Evolutionary conservation across 2,329 filamentous ascomycete species (phyloP).

Genomic region (Diaporthe citrichinensis): DNA sequence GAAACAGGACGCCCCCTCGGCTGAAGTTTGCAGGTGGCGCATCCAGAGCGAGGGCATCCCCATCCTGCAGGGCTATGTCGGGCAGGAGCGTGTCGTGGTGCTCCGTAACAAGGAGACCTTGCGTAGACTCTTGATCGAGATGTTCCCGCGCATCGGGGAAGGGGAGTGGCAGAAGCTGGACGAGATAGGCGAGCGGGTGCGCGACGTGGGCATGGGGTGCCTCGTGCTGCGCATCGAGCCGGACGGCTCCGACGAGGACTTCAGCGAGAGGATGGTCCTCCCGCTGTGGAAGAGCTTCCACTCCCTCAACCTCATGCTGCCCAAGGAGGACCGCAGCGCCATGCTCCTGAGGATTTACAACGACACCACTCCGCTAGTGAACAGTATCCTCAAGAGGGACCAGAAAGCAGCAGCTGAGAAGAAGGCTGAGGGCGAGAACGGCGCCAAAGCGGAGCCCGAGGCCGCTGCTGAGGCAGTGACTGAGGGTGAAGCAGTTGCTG

Average conservation of each 20-base stretch:
- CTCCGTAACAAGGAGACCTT: conserved; percentile 85
- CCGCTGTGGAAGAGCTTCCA: conserved; percentile 95
- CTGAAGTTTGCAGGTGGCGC: conserved; percentile 91
- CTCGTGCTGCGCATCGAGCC: conserved; percentile 89
- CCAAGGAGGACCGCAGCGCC: conserved; percentile 94
- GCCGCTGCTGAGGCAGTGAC: neutral
- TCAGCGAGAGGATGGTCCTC: conserved; percentile 85
- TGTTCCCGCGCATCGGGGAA: conserved; percentile 92
- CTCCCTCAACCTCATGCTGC: conserved; percentile 95
- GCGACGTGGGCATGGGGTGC: conserved; percentile 89
- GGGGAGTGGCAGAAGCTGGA: conserved; percentile 82
- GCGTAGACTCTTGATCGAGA: conserved; percentile 87
- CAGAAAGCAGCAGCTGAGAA: conserved; percentile 57
- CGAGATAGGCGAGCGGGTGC: conserved; percentile 88
- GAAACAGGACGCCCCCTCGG: conserved; percentile 92
- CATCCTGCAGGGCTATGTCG: conserved; percentile 92
- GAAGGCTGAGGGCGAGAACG: conserved; percentile 52
- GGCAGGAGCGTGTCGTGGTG: conserved; percentile 80
- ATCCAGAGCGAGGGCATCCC: conserved; percentile 96
- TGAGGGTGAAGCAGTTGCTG: conserved; percentile 17
- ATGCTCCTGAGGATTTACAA: conserved; percentile 95
- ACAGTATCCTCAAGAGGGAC: conserved; percentile 71
- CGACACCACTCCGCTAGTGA: conserved; percentile 87
- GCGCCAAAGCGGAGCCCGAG: conserved; percentile 3
- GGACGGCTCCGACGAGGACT: conserved; percentile 71